Evolutionary conservation across 345 rosid genomes (phyloP), one percentile per base, ranked within the genome.

Genomic region (Gossypium mustelinum): DNA sequence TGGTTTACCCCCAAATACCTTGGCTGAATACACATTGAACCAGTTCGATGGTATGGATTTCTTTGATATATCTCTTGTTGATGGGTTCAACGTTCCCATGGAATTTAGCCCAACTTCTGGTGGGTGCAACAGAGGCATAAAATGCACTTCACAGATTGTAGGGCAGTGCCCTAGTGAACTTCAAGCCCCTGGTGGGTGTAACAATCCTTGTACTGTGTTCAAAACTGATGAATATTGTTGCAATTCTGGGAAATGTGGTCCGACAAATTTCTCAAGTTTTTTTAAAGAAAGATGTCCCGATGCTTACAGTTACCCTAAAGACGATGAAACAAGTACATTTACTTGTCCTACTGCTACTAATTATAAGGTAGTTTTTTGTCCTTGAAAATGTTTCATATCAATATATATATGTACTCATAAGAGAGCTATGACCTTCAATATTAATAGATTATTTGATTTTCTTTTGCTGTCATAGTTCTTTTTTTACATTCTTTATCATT

Each of bases 261-360:
- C 87, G 7, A 87, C 89, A 4, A 2, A 16, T n/a, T 78, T 74
- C 27, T 85, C 91, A 1, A 82, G 8, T 69, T 87, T 74, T 63
- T 87, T 87, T 66, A 82, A 87, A 74, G 74, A 80, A 0, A 81
- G 85, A 60, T 85, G 91, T 71, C 91, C 91, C 3, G 87, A 85
- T 58, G 87, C 81, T n/a, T 85, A 85, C 61, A 84, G 85, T 76
- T 87, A 84, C n/a, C 90, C 87, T 11, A 84, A 85, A 39, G 90
- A 87, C 77, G 87, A 82, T 50, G 74, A 68, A 11, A 76, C 82
- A 50, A 84, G 84, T 41, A 0, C 24, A 20, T 84, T 81, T 25
- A 68, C 81, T 64, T 84, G 84, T 29, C 81, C 83, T 3, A n/a
- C 39, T 1, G 84, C 81, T 48, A 84, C 84, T 1, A 39, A 84